phyloP scores from a whole-genome alignment of 106 monocot species.

The Phalaenopsis aphrodite region DNA sequence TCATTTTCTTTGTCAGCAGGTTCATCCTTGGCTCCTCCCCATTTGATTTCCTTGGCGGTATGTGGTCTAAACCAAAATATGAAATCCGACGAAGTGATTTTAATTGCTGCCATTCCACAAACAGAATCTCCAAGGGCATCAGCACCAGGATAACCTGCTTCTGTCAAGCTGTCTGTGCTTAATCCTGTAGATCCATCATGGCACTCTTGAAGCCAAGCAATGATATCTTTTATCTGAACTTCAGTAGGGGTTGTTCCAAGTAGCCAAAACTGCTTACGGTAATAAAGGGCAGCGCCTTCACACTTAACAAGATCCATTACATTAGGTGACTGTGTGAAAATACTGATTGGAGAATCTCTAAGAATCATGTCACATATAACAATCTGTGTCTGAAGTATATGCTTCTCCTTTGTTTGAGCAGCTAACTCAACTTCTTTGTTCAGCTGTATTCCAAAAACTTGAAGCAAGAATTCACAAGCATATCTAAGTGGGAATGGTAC shows the following conservation, averaged over 20 bases:
- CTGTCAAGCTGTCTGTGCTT: constrained; percentile 79
- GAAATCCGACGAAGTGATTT: constrained; percentile 61
- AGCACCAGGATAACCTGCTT: constrained; percentile 76
- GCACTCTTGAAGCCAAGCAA: constrained; percentile 51
- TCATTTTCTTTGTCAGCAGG: constrained; percentile 33
- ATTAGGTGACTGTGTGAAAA: constrained; percentile 81
- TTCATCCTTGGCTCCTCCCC: constrained; percentile 85
- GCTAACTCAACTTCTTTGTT: constrained; percentile 88
- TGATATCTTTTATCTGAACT: constrained; percentile 56
- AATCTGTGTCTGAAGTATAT: constrained; percentile 68
- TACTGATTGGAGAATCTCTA: constrained; percentile 73
- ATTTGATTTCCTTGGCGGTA: constrained; percentile 72
- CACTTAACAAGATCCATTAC: constrained; percentile 89
- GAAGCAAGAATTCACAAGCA: constrained; percentile 86
- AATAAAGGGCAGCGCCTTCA: constrained; percentile 89
- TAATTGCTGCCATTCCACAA: constrained; percentile 88
- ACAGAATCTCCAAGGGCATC: constrained; percentile 46
- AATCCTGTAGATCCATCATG: constrained; percentile 68
- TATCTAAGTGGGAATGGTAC: constrained; percentile 92
- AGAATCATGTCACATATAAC: constrained; percentile 95
- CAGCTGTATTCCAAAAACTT: constrained; percentile 78
- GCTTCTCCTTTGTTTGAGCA: constrained; percentile 72
- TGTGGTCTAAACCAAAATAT: constrained; percentile 92
- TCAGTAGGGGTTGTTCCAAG: constrained; percentile 62
- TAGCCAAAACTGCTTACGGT: constrained; percentile 52